Conservation (phyloP, 345 rosid species). For the Gossypium rotundifolium region DNA sequence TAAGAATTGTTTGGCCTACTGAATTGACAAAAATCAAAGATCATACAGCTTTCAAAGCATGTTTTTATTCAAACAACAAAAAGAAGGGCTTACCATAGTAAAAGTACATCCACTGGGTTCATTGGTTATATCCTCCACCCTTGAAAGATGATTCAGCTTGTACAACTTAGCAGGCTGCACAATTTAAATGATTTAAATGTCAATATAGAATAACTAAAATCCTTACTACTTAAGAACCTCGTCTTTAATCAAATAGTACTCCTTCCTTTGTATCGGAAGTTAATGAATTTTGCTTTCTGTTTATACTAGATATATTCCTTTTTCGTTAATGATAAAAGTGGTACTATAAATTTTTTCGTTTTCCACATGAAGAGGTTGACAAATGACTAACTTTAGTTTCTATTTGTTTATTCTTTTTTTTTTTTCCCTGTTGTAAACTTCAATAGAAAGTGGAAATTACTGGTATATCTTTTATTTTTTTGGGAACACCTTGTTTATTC, state of each 20-base stretch:
- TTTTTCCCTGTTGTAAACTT: background rate
- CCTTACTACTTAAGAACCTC: background rate
- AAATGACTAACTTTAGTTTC: background rate
- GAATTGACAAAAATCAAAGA: background rate
- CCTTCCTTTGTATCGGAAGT: background rate
- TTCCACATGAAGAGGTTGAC: background rate
- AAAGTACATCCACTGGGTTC: slow-evolving; percentile 97
- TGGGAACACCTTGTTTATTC: no score
- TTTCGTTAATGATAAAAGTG: background rate
- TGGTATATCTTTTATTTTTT: no score
- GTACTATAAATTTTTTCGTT: background rate
- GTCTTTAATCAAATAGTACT: background rate
- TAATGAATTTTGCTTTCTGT: background rate
- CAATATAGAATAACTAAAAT: slow-evolving; percentile 2
- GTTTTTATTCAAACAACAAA: background rate
- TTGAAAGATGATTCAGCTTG: slow-evolving; percentile 88
- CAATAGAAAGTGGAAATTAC: background rate
- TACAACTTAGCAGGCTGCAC: slow-evolving; percentile 86
- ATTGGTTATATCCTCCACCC: slow-evolving; percentile 85
- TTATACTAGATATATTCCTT: background rate
- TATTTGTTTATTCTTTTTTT: background rate
- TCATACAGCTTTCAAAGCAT: slow-evolving; percentile 8
- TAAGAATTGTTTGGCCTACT: background rate
- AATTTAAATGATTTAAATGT: slow-evolving; percentile 13
- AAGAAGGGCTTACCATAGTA: slow-evolving; percentile 55